Percentiles rank a stretch among this genome's conserved stretches.
Conservation (phyloP, 2,329 filamentous ascomycete species). For the Trichoderma koningiopsis region DNA sequence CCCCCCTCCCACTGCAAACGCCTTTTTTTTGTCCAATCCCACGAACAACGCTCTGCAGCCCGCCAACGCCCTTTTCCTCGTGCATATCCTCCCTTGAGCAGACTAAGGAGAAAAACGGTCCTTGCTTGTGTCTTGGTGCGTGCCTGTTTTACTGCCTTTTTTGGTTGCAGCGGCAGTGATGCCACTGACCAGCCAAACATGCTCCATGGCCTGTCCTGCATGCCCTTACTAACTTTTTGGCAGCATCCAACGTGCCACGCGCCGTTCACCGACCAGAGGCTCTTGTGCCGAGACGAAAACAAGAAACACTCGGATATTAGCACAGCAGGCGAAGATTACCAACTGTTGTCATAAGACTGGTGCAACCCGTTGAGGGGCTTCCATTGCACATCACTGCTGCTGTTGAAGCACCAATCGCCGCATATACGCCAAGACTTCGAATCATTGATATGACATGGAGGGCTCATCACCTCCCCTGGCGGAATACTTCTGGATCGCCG, state of each 20-base stretch:
- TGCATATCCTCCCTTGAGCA: not conserved
- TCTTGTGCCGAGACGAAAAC: not conserved
- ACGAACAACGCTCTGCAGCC: not conserved
- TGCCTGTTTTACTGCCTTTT: constrained; percentile 24
- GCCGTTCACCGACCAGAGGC: constrained; percentile 24
- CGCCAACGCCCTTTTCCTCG: constrained; percentile 4
- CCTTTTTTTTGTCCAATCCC: constrained; percentile 14
- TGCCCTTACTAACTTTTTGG: constrained; percentile 25
- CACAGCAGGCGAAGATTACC: not conserved
- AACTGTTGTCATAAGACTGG: not conserved
- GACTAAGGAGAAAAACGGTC: not conserved
- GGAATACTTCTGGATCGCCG: constrained; percentile 77
- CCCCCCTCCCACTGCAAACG: constrained; percentile 9
- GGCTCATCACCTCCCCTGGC: constrained; percentile 65
- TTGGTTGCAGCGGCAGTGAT: constrained; percentile 24
- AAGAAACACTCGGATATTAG: not conserved
- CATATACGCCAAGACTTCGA: constrained; percentile 31
- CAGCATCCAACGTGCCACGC: constrained; percentile 26
- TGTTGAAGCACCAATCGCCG: constrained; percentile 9
- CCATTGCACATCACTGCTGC: not conserved
- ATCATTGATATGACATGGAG: constrained; percentile 57
- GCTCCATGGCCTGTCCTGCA: constrained; percentile 26
- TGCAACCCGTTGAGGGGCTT: constrained; percentile 9
- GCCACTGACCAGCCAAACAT: constrained; percentile 24
- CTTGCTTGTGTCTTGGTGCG: constrained; percentile 17